Evolutionary conservation across 176 grass and related monocot species (phyloP).

Genomic region (Carex scoparia): DNA sequence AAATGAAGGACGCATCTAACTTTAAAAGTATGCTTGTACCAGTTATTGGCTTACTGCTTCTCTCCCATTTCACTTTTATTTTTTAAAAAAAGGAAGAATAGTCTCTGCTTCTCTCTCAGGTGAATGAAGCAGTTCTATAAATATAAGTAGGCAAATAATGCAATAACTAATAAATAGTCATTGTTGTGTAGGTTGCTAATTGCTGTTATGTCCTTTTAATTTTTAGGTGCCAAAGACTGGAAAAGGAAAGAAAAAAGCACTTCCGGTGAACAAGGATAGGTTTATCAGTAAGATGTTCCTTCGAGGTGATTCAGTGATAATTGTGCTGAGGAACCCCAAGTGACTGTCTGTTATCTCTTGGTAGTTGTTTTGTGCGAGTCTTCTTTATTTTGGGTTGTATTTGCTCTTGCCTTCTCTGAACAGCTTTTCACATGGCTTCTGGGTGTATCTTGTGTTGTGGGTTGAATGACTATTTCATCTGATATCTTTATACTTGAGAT

Average conservation of each 20-base stretch:
- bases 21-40: not conserved
- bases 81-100: not conserved
- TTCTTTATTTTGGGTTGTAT: not conserved
- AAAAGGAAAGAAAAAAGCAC: slow-evolving; percentile 98
- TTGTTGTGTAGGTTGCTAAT: not conserved
- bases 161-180: not conserved
- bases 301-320: slow-evolving; percentile 84
- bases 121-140: not conserved
- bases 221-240: slow-evolving; percentile 78
- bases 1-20: slow-evolving; percentile 2
- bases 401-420: not conserved
- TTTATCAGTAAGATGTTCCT: slow-evolving; percentile 99
- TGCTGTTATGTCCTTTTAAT: slow-evolving; percentile 1
- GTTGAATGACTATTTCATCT: not conserved
- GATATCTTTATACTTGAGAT: not conserved
- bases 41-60: not conserved
- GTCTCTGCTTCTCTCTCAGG: not conserved
- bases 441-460: not conserved
- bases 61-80: not conserved
- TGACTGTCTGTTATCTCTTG: slow-evolving; percentile 26
- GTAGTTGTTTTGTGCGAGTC: not conserved
- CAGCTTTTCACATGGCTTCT: slow-evolving; percentile 6
- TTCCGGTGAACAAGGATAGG: slow-evolving; percentile 90
- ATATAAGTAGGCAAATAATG: not conserved
- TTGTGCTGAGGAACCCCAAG: slow-evolving; percentile 80